Evolutionary conservation across 306 rosid genomes (phyloP), one percentile per base, ranked within the genome.

Genomic region (Quercus berberidifolia): DNA sequence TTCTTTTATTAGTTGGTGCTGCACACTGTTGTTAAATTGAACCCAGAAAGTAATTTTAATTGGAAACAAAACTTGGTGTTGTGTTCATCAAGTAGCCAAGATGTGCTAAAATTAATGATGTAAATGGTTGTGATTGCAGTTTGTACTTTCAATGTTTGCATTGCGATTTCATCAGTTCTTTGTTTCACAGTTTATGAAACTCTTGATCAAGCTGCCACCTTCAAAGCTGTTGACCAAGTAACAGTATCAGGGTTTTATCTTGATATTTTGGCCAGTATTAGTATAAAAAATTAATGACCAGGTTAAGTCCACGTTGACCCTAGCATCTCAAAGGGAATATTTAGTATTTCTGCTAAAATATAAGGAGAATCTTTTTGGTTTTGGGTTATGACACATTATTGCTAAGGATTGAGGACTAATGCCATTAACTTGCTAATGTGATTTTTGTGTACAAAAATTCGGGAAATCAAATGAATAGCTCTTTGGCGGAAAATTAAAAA

Each of bases 41-140:
- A 76, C 65, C 56, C 74, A 11, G 55, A 67, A 73, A 64, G 51
- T 68, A 70, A 43, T 76, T 81, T 75, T 69, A 69, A 82, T 81
- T 78, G 62, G 81, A 85, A 82, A 75, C 76, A 69, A 67, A 83
- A 83, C 82, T 74, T 85, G 90, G 80, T 68, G 70, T 86, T 80
- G 70, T 79, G 56, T 83, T 80, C 21, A 51, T 69, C 68, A 69
- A 72, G 67, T 73, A 77, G 30, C 55, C 55, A 38, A 74, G 73
- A 71, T 21, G 30, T 21, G 19, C 19, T 15, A 26, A 41, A 17
- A 11, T 30, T 64, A 28, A 30, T 64, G 46, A 19, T 64, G 23
- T 64, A 64, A 64, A 5, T 30, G 43, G 23, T 65, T 65, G 43
- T 65, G 21, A 31, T 64, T 8, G 43, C 21, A 31, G 11, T 30